These are phyloP conservation scores for Knoxia roxburghii DNA, from an alignment of 257 asterid species.

Conservation along the genomic window DNA sequence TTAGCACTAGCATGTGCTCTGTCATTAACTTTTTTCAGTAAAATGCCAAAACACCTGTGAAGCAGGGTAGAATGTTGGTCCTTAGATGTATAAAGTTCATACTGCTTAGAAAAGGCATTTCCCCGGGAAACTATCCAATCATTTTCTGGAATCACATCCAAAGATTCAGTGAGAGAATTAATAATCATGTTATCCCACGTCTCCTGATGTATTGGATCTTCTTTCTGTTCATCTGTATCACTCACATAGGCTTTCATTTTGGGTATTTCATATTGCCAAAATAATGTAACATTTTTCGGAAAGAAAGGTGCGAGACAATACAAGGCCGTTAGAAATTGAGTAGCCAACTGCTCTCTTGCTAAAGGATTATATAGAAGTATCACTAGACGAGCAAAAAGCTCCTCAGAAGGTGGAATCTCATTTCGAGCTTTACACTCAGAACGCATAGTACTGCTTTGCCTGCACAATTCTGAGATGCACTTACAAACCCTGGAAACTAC, in stretches of 20 bases:
- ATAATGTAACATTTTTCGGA: conserved; percentile 78
- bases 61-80: conserved; percentile 92
- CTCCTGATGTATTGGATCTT: conserved; percentile 83
- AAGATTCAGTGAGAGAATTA: conserved; percentile 84
- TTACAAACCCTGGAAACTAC: conserved; percentile 98
- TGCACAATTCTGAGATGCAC: conserved; percentile 94
- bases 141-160: conserved; percentile 88
- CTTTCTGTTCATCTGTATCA: conserved; percentile 91
- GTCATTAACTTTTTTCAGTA: conserved; percentile 89
- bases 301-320: conserved; percentile 74
- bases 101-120: conserved; percentile 81
- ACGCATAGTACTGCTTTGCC: conserved; percentile 48
- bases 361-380: conserved; percentile 93
- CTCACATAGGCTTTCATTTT: conserved; percentile 99
- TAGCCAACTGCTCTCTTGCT: conserved; percentile 87
- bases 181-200: conserved; percentile 98
- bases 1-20: conserved; percentile 69
- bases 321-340: conserved; percentile 78
- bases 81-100: conserved; percentile 81
- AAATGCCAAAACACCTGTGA: conserved; percentile 95
- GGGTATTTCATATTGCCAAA: conserved; percentile 99
- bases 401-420: conserved; percentile 90
- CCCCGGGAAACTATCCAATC: conserved; percentile 89
- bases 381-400: conserved; percentile 95
- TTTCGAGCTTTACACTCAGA: conserved; percentile 77